Evolutionary conservation across 2,329 filamentous ascomycete species (phyloP), one percentile per base, ranked within the genome.

Genomic region (Amphichorda felina): DNA sequence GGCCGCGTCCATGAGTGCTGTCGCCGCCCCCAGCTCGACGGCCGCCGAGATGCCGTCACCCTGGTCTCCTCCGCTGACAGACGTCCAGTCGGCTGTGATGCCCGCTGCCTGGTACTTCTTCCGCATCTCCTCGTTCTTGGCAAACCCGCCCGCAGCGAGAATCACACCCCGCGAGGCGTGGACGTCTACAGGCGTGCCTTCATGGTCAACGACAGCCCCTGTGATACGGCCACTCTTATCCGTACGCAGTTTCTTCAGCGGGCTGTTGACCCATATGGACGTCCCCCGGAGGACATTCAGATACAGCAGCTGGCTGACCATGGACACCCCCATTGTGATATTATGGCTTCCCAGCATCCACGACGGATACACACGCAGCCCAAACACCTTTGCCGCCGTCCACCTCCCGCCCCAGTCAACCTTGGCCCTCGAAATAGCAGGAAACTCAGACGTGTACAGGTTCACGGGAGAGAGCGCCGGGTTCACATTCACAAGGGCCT

Each of bases 141-240:
- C 49, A 40, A 60, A 60, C 4, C 57, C 57, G 5, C 54, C 57
- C 6, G 53, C 54, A 6, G 49, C 48, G 8, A 60, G 45, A 8
- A 60, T 38, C 10, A 59, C 52, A 10, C 51, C 55, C n/a, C 41
- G 35, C 2, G 35, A 40, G 7, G 53, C 48, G 2, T 45, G 36
- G 33, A 58, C 38, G 6, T 21, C 43, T 2, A 36, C 40, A 2
- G 41, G 32, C 11, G 40, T 39, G 15, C 50, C 54, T 8, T 48
- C 39, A 15, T 43, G 36, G 33, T 40, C 36, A 9, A 56, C 42
- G 5, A 44, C 34, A 3, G 51, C 50, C 0, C 38, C 38, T 7
- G 38, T 41, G 8, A 58, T 43, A 5, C 33, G 22, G 8, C 46
- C 49, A 16, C 39, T 35, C 28, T 38, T 35, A 8, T 34, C 14